Evolutionary conservation across 1,139 yeast species (phyloP), one percentile per base, ranked within the genome.

Genomic region (Yamadazyma dendronema): DNA sequence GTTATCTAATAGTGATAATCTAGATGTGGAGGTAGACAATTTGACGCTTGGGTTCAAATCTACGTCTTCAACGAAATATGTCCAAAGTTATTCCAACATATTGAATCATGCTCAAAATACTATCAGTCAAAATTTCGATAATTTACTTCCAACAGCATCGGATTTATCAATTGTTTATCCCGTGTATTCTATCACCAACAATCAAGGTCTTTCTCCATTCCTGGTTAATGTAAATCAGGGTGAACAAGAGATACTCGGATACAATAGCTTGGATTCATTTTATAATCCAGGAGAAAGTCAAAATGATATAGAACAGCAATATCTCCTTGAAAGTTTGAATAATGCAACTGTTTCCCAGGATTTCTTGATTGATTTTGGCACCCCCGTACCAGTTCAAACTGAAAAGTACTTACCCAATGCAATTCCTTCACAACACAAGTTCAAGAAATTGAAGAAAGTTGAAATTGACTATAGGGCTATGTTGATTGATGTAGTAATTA

Each of bases 91-190:
- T 33, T 50, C 47, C 19, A 52, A 47, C 38, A 48, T 53, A 4
- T 38, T 54, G 22, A 54, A 54, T 36, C 50, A 38, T 26, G 38
- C 48, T 12, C 35, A 35, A 11, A 48, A 47, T 30, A 44, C 49
- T 28, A 52, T 61, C 19, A 54, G 56, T 24, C 63, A 59, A 37
- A 57, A 59, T 38, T 62, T 57, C 36, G 67, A 60, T 43, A 61
- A 62, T 44, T 49, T 59, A 39, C 48, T 52, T 24, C 51, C 45
- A 14, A 30, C 53, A 36, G 39, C 54, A 40, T 42, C 55, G 38
- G 38, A 54, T 23, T 40, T 48, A 17, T 52, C 64, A 22, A 65
- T 68, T 38, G 62, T 67, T 10, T 68, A 66, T 37, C 74, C 74
- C 1, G 65, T 67, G 11, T 68, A 69, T 43, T 56, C 66, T 11